phyloP scores from a whole-genome alignment of 164 flowering plant genomes.

The Magnolia changhungtana region DNA sequence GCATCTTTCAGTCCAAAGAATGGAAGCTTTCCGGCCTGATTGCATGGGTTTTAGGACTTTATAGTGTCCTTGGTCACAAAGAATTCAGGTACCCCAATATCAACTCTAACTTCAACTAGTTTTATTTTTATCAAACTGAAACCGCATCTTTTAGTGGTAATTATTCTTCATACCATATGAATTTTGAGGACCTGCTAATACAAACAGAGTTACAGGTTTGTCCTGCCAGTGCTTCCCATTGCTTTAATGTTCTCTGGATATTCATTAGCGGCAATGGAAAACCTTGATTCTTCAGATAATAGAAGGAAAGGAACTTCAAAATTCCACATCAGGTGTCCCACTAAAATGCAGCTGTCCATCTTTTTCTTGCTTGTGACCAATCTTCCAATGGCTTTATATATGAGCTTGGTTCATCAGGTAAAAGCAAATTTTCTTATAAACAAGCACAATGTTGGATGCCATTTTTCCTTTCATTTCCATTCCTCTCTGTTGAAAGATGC shows the following conservation, averaged over 20 bases:
- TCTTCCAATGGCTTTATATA: constrained; percentile 88
- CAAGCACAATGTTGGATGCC: neutral
- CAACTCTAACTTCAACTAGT: neutral
- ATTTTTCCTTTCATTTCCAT: neutral
- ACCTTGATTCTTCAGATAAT: constrained; percentile 13
- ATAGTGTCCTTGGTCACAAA: constrained; percentile 88
- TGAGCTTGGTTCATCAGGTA: constrained; percentile 96
- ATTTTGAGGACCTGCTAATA: constrained; percentile 15
- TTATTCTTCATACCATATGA: constrained; percentile 4
- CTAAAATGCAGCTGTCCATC: constrained; percentile 37
- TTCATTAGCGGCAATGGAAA: constrained; percentile 46
- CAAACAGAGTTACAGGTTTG: constrained; percentile 59
- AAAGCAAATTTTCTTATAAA: neutral
- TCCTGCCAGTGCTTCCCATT: constrained; percentile 85
- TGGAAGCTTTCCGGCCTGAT: constrained; percentile 79
- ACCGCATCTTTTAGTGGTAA: neutral
- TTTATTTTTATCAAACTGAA: neutral
- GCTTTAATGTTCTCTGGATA: constrained; percentile 85
- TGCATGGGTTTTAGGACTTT: constrained; percentile 73
- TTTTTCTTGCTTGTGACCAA: constrained; percentile 71
- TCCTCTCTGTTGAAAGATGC: constrained; percentile 2
- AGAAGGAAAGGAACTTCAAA: constrained; percentile 28
- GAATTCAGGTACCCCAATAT: constrained; percentile 73
- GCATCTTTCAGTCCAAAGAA: constrained; percentile 51
- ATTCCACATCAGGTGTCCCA: constrained; percentile 18